phyloP scores from a whole-genome alignment of 352 stramenopile genomes.

The Pythium insidiosum region DNA sequence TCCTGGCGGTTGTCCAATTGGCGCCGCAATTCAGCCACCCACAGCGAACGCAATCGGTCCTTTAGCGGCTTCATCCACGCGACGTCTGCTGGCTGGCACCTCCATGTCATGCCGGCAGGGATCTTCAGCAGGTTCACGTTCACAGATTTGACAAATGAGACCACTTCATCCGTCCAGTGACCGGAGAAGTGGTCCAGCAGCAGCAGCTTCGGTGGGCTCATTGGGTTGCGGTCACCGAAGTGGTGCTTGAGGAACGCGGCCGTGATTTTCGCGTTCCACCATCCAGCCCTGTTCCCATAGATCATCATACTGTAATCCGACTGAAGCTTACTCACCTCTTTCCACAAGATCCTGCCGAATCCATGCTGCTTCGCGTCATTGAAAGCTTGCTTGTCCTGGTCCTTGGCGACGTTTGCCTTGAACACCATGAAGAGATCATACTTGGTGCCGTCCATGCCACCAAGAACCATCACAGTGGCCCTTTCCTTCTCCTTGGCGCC shows the following conservation, averaged over 20 bases:
- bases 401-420: conserved; percentile 8
- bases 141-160: not conserved
- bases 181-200: conserved; percentile 6
- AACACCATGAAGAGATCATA: conserved; percentile 14
- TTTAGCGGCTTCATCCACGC: too few species aligned
- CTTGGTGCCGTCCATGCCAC: conserved; percentile 5
- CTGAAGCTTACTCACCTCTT: conserved; percentile 8
- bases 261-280: conserved; percentile 14
- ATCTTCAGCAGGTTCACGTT: conserved; percentile 11
- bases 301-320: conserved; percentile 3
- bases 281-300: conserved; percentile 15
- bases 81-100: too few species aligned
- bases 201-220: conserved; percentile 5
- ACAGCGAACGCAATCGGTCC: too few species aligned
- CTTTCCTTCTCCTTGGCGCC: conserved; percentile 14
- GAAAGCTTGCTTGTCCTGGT: not conserved
- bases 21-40: too few species aligned
- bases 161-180: conserved; percentile 4
- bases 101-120: too few species aligned
- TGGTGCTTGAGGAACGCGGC: conserved; percentile 4
- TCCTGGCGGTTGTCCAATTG: too few species aligned
- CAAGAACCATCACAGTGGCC: conserved; percentile 11
- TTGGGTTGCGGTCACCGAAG: conserved; percentile 5
- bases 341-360: conserved; percentile 20
- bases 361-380: conserved; percentile 4